Evolutionary conservation across 352 stramenopile species (phyloP).

Genomic region (Phytophthora megakarya): DNA sequence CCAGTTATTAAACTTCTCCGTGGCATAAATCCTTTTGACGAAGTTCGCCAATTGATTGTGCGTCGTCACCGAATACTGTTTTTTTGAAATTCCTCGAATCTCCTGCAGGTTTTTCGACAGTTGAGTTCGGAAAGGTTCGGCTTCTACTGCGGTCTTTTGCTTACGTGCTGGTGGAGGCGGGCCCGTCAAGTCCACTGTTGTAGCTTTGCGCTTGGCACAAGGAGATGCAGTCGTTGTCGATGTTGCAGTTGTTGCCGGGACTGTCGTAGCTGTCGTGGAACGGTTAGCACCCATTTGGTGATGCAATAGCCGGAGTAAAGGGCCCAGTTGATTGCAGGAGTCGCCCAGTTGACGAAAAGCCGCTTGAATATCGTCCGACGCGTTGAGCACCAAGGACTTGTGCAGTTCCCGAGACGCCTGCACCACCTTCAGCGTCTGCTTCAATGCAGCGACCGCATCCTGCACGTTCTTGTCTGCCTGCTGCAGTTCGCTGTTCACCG

Average conservation of each 20-base stretch:
- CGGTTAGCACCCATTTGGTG: constrained; percentile 12
- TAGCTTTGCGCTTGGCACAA: constrained; percentile 22
- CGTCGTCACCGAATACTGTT: constrained; percentile 7
- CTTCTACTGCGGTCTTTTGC: constrained; percentile 3
- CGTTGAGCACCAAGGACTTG: constrained; percentile 26
- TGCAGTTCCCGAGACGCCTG: constrained; percentile 29
- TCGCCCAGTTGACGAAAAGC: constrained; percentile 24
- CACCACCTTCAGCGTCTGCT: constrained; percentile 20
- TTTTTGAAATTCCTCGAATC: neutral
- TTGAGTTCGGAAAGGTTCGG: neutral
- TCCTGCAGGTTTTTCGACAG: constrained; percentile 3
- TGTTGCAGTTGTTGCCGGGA: neutral
- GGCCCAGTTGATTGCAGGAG: constrained; percentile 27
- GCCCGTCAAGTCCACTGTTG: constrained; percentile 18
- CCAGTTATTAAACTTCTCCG: constrained; percentile 17
- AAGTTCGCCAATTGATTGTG: constrained; percentile 21
- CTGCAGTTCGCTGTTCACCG: constrained; percentile 21
- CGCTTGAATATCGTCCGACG: constrained; percentile 15
- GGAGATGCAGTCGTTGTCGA: neutral
- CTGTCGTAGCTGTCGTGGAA: too few species aligned
- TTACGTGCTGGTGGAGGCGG: neutral
- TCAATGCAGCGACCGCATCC: constrained; percentile 16
- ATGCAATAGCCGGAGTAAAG: constrained; percentile 24
- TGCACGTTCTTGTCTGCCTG: constrained; percentile 8
- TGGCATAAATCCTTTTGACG: constrained; percentile 11